Evolutionary conservation across 257 asterid species (phyloP), one percentile per base, ranked within the genome.

Genomic region (Solanum arcanum): DNA sequence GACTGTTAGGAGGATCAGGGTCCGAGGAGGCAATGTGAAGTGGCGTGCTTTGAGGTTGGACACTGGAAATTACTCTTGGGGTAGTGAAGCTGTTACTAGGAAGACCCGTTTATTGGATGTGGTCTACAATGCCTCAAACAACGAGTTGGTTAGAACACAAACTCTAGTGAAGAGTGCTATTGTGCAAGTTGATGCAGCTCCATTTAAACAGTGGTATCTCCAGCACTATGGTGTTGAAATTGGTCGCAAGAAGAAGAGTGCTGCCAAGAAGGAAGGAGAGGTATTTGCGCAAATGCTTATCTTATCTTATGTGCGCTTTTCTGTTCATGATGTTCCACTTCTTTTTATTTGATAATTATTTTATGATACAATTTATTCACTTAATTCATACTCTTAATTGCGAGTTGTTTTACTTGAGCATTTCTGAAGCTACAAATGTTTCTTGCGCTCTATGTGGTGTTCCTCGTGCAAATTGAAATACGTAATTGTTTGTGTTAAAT

Each of bases 171-270:
- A 87, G 91, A 87, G 92, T 86, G 92, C 91, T 16, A 87, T 90
- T 41, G 87, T 90, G 60, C 92, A 90, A 25, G 90, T 90, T n/a
- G 92, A 90, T 87, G 92, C 92, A 31, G 92, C 92, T 29, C 91
- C 92, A 42, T 90, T 90, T 80, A 88, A 89, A 75, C 92, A 90
- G 85, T 88, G 94, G 94, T 91, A 91, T 64, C 91, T 91, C 52
- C 94, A 91, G 91, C 94, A 91, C 72, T 91, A 90, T 29, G 94
- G 92, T 46, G 94, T 92, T 80, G 94, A 92, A 33, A 89, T 92
- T 66, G 92, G 93, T 73, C 91, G 93, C 89, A 90, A 92, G 91
- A 92, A 92, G 91, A 92, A 92, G 89, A 37, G 87, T 62, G 92
- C 89, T 83, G 89, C 91, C 87, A 90, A 90, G 90, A 92, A 90